Percentiles rank a stretch among this genome's conserved stretches.
Conservation (phyloP, 495 filamentous ascomycete genomes). For the Friedmanniomyces simplex region DNA sequence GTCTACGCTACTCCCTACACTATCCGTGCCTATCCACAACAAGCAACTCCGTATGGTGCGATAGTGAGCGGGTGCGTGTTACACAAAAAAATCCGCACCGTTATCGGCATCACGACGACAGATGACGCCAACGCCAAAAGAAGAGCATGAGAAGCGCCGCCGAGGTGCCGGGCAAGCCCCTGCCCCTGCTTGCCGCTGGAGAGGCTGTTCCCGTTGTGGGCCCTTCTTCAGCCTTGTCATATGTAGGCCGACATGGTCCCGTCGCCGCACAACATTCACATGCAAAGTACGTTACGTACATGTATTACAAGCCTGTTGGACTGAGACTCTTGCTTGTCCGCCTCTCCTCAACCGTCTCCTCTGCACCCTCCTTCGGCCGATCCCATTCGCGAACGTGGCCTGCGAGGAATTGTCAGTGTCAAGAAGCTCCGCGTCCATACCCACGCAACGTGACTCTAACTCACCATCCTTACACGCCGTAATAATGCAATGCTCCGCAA, state of each 20-base stretch:
- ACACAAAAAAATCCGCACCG: background rate
- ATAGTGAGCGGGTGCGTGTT: too few species aligned
- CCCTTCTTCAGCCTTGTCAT: too few species aligned
- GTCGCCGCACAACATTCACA: background rate
- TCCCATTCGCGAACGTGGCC: conserved; percentile 86
- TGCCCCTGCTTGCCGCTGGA: too few species aligned
- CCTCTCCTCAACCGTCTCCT: background rate
- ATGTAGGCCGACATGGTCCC: too few species aligned
- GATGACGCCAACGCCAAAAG: background rate
- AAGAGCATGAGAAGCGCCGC: background rate
- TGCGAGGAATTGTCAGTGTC: conserved; percentile 24
- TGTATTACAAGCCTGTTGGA: background rate
- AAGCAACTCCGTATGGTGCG: too few species aligned
- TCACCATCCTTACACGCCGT: conserved; percentile 81
- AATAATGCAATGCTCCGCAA: conserved; percentile 82
- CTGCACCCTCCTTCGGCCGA: conserved; percentile 52
- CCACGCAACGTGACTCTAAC: conserved; percentile 22
- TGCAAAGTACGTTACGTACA: background rate
- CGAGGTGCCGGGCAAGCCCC: too few species aligned
- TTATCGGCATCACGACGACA: background rate
- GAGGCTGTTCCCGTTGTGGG: too few species aligned
- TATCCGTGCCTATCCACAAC: background rate
- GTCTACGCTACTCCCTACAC: too few species aligned
- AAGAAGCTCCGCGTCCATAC: background rate
- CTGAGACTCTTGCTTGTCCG: conserved; percentile 9